Conservation (phyloP, 139 green algal genomes). For the Micromonas pusilla region DNA sequence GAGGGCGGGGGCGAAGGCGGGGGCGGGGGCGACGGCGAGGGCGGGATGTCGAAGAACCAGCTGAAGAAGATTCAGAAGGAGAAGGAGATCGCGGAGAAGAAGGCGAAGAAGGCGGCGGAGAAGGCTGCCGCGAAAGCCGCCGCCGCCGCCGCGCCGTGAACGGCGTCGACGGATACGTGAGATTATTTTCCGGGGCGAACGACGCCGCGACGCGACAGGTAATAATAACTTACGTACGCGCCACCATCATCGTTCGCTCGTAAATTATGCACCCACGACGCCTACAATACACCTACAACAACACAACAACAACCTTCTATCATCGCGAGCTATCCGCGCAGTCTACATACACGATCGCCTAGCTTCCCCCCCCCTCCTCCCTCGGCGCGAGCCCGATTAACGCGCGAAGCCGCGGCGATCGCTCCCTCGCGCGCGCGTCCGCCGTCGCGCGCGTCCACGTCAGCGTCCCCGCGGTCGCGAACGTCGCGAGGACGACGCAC, state of each 20-base stretch:
- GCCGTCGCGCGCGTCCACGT: neutral
- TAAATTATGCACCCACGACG: too few species aligned
- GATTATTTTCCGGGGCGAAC: too few species aligned
- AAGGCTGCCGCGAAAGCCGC: neutral
- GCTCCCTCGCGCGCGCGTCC: neutral
- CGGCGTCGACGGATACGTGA: too few species aligned
- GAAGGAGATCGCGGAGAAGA: constrained; percentile 13
- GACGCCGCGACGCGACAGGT: neutral
- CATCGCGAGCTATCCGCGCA: neutral
- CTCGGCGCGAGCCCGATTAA: neutral
- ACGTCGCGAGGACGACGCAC: neutral
- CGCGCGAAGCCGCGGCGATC: neutral
- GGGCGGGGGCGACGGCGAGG: neutral
- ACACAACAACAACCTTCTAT: neutral
- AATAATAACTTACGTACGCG: too few species aligned
- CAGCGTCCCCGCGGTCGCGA: neutral
- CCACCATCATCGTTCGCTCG: too few species aligned
- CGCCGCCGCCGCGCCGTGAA: neutral
- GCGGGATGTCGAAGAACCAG: neutral
- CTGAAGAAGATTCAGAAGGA: constrained; percentile 14
- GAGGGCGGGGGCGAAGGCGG: neutral
- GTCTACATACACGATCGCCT: too few species aligned
- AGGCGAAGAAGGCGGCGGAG: constrained; percentile 15
- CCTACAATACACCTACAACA: too few species aligned
- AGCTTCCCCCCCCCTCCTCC: too few species aligned